Conservation (phyloP, 2,329 filamentous ascomycete species). For the Colletotrichum sp. region DNA sequence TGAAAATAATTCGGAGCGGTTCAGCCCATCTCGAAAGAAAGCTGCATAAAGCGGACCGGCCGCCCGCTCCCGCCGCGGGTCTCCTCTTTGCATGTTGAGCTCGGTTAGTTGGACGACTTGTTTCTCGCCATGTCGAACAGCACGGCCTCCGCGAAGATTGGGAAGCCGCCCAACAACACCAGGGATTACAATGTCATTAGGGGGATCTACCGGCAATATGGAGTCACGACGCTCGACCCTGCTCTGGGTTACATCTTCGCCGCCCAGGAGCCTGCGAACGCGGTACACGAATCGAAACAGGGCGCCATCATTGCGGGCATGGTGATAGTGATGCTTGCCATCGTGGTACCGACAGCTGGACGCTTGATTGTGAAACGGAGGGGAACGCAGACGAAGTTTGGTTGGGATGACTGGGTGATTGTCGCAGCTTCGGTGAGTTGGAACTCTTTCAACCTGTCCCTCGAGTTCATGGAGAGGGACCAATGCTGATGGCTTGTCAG, state of each 20-base stretch:
- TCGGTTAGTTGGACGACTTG: background rate
- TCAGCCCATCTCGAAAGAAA: background rate
- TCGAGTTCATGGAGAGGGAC: background rate
- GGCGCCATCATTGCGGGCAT: constrained; percentile 17
- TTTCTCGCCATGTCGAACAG: constrained; percentile 11
- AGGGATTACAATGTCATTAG: constrained; percentile 15
- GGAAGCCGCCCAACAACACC: constrained; percentile 10
- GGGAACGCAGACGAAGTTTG: constrained; percentile 1
- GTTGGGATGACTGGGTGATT: constrained; percentile 16
- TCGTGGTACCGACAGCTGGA: background rate
- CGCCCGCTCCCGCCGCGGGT: background rate
- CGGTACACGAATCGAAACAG: constrained; percentile 16
- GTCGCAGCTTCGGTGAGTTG: constrained; percentile 2
- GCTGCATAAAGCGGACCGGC: constrained; percentile 1
- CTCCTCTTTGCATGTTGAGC: background rate
- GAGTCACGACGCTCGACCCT: constrained; percentile 8
- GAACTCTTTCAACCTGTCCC: background rate
- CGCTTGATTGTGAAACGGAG: background rate
- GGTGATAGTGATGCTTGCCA: constrained; percentile 12
- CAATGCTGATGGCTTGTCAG: background rate
- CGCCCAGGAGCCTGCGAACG: background rate
- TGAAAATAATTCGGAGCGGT: background rate
- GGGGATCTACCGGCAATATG: constrained; percentile 16
- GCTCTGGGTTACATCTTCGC: constrained; percentile 8
- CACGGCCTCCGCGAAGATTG: constrained; percentile 7